Evolutionary conservation across 371 early-diverging fungal genomes (phyloP), one percentile per base, ranked within the genome.

Genomic region (Paraphysoderma sedebokerense): DNA sequence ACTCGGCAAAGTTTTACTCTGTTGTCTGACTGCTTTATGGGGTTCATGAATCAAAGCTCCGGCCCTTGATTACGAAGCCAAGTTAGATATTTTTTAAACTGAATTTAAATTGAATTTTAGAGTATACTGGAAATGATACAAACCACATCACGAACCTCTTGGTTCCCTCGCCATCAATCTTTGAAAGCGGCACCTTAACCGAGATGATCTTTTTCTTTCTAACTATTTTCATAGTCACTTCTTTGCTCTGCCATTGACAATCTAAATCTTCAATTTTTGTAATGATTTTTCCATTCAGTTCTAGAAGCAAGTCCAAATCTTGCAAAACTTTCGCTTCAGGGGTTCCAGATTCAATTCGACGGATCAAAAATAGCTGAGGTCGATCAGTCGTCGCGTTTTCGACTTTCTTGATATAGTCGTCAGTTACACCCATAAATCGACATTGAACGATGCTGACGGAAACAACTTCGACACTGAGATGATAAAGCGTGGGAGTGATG

Each of bases 231-330:
- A 84, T 42, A 19, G 67, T 67, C 23, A 76, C 72, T 0, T 58
- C 57, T 22, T 72, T 61, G 49, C 68, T n/a, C 2, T 27, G 7
- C 17, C 46, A 69, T 28, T 72, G 67, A 3, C 76, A 60, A 49
- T 82, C 81, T 47, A 91, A 54, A 48, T 87, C 81, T 22, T 61
- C 58, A 67, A 88, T 76, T 5, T 80, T 62, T 6, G 79, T 80
- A 2, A 85, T 75, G 13, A 72, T 54, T 13, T 65, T 49, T 20
- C 81, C 84, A 44, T 85, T 66, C 28, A 86, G 62, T 31, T 77
- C 72, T n/a, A 91, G 61, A n/a, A 93, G 66, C 24, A 92, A 60
- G 55, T 93, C 95, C 29, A 89, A 84, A 0, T 84, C 85, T 51
- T 76, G 63, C 46, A 82, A 55, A 5, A 75, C 65, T 49, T 62